These are phyloP conservation scores for Bombardia bombarda DNA, from an alignment of 495 filamentous ascomycete genomes.

Conservation along the genomic window DNA sequence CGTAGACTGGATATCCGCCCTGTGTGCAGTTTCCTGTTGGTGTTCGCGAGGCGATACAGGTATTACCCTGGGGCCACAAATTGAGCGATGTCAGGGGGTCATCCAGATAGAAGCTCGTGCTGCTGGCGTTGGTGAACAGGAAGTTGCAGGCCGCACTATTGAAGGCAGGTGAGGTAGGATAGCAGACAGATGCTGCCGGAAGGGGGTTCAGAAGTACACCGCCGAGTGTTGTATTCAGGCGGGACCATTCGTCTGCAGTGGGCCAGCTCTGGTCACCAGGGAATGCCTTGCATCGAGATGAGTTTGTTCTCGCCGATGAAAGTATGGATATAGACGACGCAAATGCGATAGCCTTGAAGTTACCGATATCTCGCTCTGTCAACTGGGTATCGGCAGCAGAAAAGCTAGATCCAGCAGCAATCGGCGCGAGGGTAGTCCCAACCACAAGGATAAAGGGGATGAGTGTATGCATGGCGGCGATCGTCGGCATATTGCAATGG, in stretches of 20 bases:
- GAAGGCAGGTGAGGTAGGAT: slow-evolving; percentile 34
- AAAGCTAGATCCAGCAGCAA: too few species aligned
- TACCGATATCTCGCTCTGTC: not conserved
- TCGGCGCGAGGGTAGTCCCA: too few species aligned
- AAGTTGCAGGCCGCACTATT: slow-evolving; percentile 31
- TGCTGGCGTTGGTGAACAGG: slow-evolving; percentile 19
- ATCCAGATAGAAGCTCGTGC: slow-evolving; percentile 25
- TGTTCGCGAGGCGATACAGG: slow-evolving; percentile 20
- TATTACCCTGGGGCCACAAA: slow-evolving; percentile 31
- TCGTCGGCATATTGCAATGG: too few species aligned
- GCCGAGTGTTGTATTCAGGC: slow-evolving; percentile 36
- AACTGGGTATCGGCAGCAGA: not conserved
- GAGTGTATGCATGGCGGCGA: too few species aligned
- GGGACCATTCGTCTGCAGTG: slow-evolving; percentile 29
- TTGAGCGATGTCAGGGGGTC: slow-evolving; percentile 28
- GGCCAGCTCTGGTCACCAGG: slow-evolving; percentile 46
- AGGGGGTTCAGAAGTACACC: slow-evolving; percentile 44
- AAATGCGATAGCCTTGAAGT: not conserved
- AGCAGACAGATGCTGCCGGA: slow-evolving; percentile 46
- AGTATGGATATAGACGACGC: not conserved
- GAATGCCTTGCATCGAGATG: slow-evolving; percentile 35
- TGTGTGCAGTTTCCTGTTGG: slow-evolving; percentile 37
- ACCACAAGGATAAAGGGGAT: too few species aligned
- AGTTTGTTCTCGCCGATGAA: not conserved
- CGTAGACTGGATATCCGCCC: slow-evolving; percentile 50